Evolutionary conservation across 208 protist species (phyloP).

Genomic region (Naegleria gruberi): DNA sequence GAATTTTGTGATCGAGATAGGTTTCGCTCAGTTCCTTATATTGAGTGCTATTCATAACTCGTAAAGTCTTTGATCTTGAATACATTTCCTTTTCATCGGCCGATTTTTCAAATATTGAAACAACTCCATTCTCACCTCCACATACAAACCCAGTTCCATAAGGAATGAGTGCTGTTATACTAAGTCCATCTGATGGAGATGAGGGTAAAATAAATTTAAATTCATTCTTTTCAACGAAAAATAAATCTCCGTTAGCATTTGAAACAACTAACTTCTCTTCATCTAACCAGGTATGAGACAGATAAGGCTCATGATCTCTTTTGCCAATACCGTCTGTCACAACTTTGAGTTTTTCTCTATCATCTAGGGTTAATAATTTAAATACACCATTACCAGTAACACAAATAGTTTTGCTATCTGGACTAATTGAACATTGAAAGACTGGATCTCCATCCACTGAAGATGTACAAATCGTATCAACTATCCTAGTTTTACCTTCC

Average conservation of each 20-base stretch:
- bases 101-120: constrained; percentile 78
- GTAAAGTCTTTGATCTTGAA: constrained; percentile 77
- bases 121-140: constrained; percentile 79
- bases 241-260: constrained; percentile 79
- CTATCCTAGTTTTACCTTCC: constrained; percentile 67
- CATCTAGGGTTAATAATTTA: constrained; percentile 68
- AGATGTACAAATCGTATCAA: constrained; percentile 43
- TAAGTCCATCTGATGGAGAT: constrained; percentile 69
- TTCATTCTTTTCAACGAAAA: constrained; percentile 80
- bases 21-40: constrained; percentile 39
- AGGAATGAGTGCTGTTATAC: constrained; percentile 66
- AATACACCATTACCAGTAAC: constrained; percentile 77
- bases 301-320: constrained; percentile 66
- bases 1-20: constrained; percentile 45
- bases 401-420: constrained; percentile 72
- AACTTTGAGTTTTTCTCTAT: constrained; percentile 57
- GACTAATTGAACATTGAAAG: constrained; percentile 77
- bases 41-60: constrained; percentile 54
- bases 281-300: constrained; percentile 80
- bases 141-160: constrained; percentile 88
- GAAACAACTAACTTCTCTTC: constrained; percentile 79
- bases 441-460: constrained; percentile 54
- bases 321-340: constrained; percentile 49
- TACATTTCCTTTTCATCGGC: constrained; percentile 80
- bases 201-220: constrained; percentile 67